phyloP scores from a whole-genome alignment of 768 basidiomycete species.

The Tylopilus subfusipes region DNA sequence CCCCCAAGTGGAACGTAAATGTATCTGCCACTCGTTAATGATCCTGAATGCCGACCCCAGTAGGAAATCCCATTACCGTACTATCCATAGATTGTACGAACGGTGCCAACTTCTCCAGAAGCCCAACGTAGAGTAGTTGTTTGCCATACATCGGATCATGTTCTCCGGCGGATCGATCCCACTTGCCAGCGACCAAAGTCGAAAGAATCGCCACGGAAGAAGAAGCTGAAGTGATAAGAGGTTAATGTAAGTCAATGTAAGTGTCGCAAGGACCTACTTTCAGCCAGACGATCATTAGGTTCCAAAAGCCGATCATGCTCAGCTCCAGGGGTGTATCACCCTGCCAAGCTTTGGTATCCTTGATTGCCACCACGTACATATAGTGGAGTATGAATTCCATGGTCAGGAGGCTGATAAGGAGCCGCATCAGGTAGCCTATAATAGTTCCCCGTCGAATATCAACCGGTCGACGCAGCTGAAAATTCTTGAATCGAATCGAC shows the following conservation, averaged over 20 bases:
- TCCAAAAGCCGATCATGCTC: constrained; percentile 96
- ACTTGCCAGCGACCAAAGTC: constrained; percentile 85
- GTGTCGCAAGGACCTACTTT: constrained; percentile 54
- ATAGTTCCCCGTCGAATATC: constrained; percentile 39
- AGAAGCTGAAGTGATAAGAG: constrained; percentile 55
- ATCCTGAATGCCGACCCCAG: not conserved
- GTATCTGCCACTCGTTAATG: constrained; percentile 54
- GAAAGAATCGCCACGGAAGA: constrained; percentile 96
- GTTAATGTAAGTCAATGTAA: not conserved
- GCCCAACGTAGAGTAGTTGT: constrained; percentile 89
- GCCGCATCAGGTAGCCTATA: constrained; percentile 64
- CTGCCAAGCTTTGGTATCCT: constrained; percentile 79
- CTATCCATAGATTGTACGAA: constrained; percentile 93
- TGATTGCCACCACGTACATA: constrained; percentile 97
- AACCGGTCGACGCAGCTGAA: constrained; percentile 60
- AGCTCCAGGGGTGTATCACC: constrained; percentile 77
- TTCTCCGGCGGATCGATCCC: constrained; percentile 96
- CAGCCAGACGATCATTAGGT: constrained; percentile 91
- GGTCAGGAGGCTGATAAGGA: constrained; percentile 64
- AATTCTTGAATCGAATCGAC: not conserved
- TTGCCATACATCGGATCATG: constrained; percentile 98
- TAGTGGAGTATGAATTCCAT: constrained; percentile 93
- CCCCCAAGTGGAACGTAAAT: constrained; percentile 95
- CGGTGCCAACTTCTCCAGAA: constrained; percentile 99
- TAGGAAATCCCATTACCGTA: constrained; percentile 50